Evolutionary conservation across 768 basidiomycete species (phyloP), one percentile per base, ranked within the genome.

Genomic region (Hygrocybe punicea): DNA sequence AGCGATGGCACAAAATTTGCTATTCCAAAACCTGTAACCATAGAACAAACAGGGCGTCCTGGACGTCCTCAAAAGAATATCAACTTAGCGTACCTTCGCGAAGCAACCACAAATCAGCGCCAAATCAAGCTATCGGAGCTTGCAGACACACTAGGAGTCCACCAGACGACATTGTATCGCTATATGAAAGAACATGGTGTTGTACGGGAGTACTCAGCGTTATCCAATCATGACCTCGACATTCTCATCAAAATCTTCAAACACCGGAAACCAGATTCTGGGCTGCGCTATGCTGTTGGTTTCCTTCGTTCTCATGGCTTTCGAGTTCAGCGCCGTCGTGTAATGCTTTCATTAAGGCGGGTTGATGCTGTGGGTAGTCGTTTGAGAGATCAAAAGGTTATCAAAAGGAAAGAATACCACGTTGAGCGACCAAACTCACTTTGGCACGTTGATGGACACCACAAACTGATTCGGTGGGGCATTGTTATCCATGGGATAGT

Each of bases 401-500:
- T 69, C 9, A 34, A 60, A 8, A 47, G 63, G 7, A 52, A 59
- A 1, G 53, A 65, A 46, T 73, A 66, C 33, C 13, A 34, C 1
- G 60, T 63, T 8, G 3, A 60, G 4, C 56, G 65, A 2, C 69
- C 72, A 33, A 71, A 69, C 55, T 46, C 58, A 13, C 42, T 71
- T 0, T 74, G 73, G 73, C 73, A 74, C 52, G 19, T 67, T 53
- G 72, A 74, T 61, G 66, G 72, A 4, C 70, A 75, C 48, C 73
- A 75, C 57, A 74, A 72, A 42, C 60, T 75, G 0, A 70, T 70
- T 5, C 42, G 53, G 1, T 70, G 65, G 66, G 65, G 65, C 1
- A 61, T 70, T 51, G 68, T 69, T 1, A 65, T 69, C 4, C 67
- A 68, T 59, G 66, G 64, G 2, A 29, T 65, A 19, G 53, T 64